Evolutionary conservation across 345 rosid species (phyloP), one percentile per base, ranked within the genome.

Genomic region (Sisymbrium irio): DNA sequence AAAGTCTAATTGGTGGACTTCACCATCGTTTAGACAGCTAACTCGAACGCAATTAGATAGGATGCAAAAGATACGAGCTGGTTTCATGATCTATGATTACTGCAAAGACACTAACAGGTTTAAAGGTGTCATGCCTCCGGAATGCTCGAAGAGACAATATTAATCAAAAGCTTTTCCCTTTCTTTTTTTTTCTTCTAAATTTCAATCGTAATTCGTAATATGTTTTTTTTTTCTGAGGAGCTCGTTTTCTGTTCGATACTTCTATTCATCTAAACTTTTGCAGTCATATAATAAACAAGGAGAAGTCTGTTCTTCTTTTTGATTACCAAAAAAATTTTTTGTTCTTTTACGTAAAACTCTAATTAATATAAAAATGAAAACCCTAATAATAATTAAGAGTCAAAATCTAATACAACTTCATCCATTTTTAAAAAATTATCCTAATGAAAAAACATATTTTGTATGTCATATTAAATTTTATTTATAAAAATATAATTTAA

Each of bases 41-140:
- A 84, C 85, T 77, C 10, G 20, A 42, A 54, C 67, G 65, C 77
- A 82, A 72, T 35, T 69, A 46, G 81, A 78, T 5, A 86, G 80
- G 65, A 65, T 85, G 88, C 71, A 86, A 54, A 79, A 87, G 89
- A 83, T 79, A 15, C 76, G 87, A 61, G 72, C 82, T 15, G 83
- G 87, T 71, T 76, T 83, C 81, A 82, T 88, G 90, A 83, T 84
- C 76, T 85, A 88, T 27, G 76, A 91, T 73, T 87, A 88, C 75
- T 89, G 96, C 84, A 69, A 81, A 39, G 94, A 89, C 67, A 55
- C 71, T 59, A 78, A 77, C 57, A 76, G 90, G 76, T 89, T 83
- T 80, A 81, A 82, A 0, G 88, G 87, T 44, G 80, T 45, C 51
- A 75, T 84, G 57, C 93, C 98, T 56, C 82, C 82, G 0, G 92